Evolutionary conservation across 495 filamentous ascomycete species (phyloP), one percentile per base, ranked within the genome.

Genomic region (Aspergillus nanangensis): DNA sequence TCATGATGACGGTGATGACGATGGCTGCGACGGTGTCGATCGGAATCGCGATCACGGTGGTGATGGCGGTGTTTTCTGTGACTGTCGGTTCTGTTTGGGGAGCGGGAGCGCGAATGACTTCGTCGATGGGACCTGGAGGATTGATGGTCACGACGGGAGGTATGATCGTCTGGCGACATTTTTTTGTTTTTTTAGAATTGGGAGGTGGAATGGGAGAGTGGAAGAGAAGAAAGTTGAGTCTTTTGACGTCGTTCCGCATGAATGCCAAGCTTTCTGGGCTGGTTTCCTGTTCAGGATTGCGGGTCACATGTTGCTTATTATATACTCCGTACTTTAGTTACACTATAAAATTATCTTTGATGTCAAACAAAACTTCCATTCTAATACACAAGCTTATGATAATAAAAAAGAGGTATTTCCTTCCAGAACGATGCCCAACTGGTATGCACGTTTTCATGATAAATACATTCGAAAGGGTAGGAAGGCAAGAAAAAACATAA

Each of bases 1-100:
- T 50, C 45, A 31, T 52, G 51, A 37, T 52, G 60, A 14, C 46
- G 58, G 13, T 57, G 61, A 46, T 58, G 57, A 37, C 54, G 63
- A 40, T 58, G 56, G 31, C 58, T 53, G 23, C 55, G 57, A 43
- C 64, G 58, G 31, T 52, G 41, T 3, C 38, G 56, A 42, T 62
- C 60, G 20, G 52, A 56, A 50, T 62, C 57, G 42, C 55, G 52
- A 18, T 52, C 51, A 32, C 41, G 52, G 20, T 54, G 33, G 17
- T 34, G 51, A 36, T 38, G 48, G 38, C 38, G 55, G 38, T 48
- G 52, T 29, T 31, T 40, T 46, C 43, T 48, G 44, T 48, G 52
- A 48, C 42, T 34, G 22, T 24, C 19, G 34, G 25, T 41, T 37
- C 42, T 45, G 25, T 29, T 38, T 34, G 59, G 59, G 38, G 59